phyloP scores from a whole-genome alignment of 257 asterid genomes.

The Nicotiana tabacum region DNA sequence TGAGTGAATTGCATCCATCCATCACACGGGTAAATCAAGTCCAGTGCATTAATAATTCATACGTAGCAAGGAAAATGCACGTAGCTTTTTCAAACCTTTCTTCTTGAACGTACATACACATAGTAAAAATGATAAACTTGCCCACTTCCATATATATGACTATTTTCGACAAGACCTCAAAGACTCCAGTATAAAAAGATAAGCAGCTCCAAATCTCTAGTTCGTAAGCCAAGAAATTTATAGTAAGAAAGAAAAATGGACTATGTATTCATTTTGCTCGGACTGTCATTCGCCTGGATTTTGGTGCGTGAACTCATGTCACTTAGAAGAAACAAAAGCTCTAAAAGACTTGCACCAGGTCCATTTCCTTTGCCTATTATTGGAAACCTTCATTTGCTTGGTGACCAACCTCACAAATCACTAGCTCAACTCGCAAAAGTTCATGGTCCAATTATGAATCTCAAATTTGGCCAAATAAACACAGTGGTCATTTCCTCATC shows the following conservation, averaged over 20 bases:
- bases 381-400: slow-evolving; percentile 73
- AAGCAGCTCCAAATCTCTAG: background rate
- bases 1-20: no score
- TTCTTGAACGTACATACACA: background rate
- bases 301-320: slow-evolving; percentile 5
- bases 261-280: slow-evolving; percentile 26
- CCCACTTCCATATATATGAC: background rate
- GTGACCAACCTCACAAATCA: slow-evolving; percentile 64
- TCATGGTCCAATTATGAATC: slow-evolving; percentile 67
- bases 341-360: slow-evolving; percentile 4
- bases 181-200: background rate
- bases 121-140: background rate
- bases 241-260: slow-evolving; percentile 10
- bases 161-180: background rate
- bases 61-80: background rate
- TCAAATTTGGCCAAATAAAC: slow-evolving; percentile 50
- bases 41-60: background rate
- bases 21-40: no score
- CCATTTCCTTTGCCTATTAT: slow-evolving; percentile 69
- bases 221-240: background rate
- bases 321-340: background rate
- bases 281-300: slow-evolving; percentile 30
- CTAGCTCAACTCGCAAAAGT: slow-evolving; percentile 47
- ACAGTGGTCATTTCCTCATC: slow-evolving; percentile 62
- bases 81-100: background rate